Conservation (phyloP, 441 rosid genomes). For the Monsonia emarginata region DNA sequence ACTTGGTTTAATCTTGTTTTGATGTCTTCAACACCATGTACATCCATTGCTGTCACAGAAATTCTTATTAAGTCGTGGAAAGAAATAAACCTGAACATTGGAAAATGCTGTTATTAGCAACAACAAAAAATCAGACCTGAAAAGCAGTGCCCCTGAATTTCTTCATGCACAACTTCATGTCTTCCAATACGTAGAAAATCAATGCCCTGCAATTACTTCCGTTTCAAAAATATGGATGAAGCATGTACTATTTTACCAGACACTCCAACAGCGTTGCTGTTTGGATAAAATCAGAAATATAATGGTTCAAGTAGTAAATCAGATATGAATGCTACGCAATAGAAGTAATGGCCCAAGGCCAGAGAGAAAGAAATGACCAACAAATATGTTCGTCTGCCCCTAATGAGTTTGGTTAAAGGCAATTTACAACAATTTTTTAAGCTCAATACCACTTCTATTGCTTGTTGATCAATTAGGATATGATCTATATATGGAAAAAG, state of each 20-base stretch:
- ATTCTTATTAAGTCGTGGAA: slow-evolving; percentile 21
- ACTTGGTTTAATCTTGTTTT: slow-evolving; percentile 57
- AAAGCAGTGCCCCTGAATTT: slow-evolving; percentile 63
- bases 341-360: background rate
- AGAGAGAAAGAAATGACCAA: background rate
- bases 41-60: slow-evolving; percentile 42
- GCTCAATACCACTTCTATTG: background rate
- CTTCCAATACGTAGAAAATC: slow-evolving; percentile 92
- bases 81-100: slow-evolving; percentile 10
- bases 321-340: background rate
- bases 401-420: background rate
- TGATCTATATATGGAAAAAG: background rate
- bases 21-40: slow-evolving; percentile 55
- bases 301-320: background rate
- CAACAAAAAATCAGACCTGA: slow-evolving; percentile 51
- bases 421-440: background rate
- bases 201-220: slow-evolving; percentile 40
- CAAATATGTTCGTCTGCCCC: background rate
- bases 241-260: background rate
- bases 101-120: slow-evolving; percentile 15
- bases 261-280: background rate
- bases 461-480: background rate
- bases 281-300: background rate
- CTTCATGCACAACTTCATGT: slow-evolving; percentile 72
- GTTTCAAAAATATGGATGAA: slow-evolving; percentile 15